Conservation (phyloP, 352 stramenopile species). For the Pythium rhizo-oryzae region DNA sequence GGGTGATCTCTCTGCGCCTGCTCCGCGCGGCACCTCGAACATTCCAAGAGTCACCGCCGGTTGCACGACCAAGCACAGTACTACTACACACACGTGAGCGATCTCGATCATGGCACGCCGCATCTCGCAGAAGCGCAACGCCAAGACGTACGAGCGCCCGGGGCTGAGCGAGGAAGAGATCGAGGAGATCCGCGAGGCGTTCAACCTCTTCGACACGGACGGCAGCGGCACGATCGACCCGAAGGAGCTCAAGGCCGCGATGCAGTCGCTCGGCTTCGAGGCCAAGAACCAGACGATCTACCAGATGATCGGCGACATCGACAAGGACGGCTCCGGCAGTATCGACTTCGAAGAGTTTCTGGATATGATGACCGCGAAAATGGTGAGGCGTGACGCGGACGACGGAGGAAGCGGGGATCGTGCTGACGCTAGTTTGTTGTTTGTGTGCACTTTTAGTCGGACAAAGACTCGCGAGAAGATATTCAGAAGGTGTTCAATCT, state of each 20-base stretch:
- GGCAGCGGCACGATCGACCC: conserved; percentile 96
- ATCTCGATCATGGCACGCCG: conserved; percentile 50
- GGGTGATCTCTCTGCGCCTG: neutral
- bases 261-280: conserved; percentile 97
- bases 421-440: neutral
- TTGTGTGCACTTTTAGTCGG: conserved; percentile 49
- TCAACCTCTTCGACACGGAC: conserved; percentile 98
- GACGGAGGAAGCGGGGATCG: too few species aligned
- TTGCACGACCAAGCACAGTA: neutral
- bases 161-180: conserved; percentile 94
- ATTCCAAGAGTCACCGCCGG: conserved; percentile 19
- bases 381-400: conserved; percentile 43
- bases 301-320: conserved; percentile 97
- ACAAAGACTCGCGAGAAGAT: conserved; percentile 96
- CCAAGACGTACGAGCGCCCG: conserved; percentile 91
- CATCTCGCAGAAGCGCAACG: conserved; percentile 81
- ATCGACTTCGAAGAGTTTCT: conserved; percentile 98
- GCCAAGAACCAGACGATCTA: conserved; percentile 98
- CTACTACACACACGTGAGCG: neutral
- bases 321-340: conserved; percentile 95
- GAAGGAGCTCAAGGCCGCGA: conserved; percentile 97
- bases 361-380: conserved; percentile 97
- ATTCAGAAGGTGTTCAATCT: conserved; percentile 97
- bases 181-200: conserved; percentile 96
- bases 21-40: neutral